Percentiles rank a stretch among this genome's conserved stretches.
phyloP scores from a whole-genome alignment of 1,284 basidiomycete species.

The Ceratobasidium sp. region DNA sequence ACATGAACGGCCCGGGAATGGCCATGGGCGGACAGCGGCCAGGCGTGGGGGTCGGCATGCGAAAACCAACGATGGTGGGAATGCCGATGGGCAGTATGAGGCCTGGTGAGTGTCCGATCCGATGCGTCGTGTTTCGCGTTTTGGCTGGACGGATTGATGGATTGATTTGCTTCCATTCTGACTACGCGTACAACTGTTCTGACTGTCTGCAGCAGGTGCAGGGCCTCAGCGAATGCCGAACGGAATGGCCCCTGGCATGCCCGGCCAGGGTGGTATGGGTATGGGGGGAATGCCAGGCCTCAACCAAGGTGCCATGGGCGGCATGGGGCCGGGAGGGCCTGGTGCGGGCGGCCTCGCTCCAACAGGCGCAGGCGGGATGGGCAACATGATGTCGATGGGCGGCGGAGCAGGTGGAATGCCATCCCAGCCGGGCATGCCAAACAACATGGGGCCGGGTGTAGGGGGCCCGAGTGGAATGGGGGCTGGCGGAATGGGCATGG shows the following conservation, averaged over 20 bases:
- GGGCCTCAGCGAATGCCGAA: not conserved
- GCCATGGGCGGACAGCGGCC: conserved; percentile 10
- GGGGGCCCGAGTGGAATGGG: conserved; percentile 4
- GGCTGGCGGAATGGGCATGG: not conserved
- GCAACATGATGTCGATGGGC: conserved; percentile 2
- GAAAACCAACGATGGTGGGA: not conserved
- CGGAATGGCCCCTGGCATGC: conserved; percentile 19
- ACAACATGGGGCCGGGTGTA: conserved; percentile 10
- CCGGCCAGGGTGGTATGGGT: conserved; percentile 15
- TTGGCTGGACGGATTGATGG: too few species aligned
- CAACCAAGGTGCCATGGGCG: not conserved
- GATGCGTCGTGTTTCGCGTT: too few species aligned
- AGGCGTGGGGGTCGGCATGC: not conserved
- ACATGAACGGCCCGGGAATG: conserved; percentile 10
- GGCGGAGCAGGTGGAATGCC: conserved; percentile 10
- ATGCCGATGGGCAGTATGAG: conserved; percentile 21
- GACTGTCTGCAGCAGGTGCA: conserved; percentile 15
- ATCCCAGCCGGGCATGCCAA: not conserved
- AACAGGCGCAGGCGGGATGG: too few species aligned
- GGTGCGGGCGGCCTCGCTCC: too few species aligned
- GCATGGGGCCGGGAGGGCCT: too few species aligned
- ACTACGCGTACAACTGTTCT: not conserved
- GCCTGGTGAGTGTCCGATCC: conserved; percentile 9
- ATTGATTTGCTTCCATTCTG: not conserved
- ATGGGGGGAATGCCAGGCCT: not conserved